Evolutionary conservation across 1,139 yeast species (phyloP).

Genomic region (Saccharomyces hybrid): DNA sequence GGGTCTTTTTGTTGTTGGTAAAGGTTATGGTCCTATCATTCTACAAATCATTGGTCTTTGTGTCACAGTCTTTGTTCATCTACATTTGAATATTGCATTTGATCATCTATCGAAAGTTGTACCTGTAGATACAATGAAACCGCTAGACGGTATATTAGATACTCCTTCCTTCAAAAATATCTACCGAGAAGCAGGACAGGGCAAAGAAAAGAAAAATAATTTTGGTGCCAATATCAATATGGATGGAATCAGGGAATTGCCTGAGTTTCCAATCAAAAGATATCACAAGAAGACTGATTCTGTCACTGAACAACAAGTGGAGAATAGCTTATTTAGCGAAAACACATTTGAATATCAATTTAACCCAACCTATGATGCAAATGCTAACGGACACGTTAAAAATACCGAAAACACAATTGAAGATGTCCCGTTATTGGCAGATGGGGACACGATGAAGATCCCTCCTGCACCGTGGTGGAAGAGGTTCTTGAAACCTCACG

Average conservation of each 20-base stretch:
- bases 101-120: constrained; percentile 49
- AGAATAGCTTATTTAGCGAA: constrained; percentile 20
- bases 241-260: constrained; percentile 23
- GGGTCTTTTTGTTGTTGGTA: constrained; percentile 82
- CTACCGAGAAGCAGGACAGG: constrained; percentile 6
- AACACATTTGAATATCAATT: constrained; percentile 20
- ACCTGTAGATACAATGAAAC: constrained; percentile 61
- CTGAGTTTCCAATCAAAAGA: constrained; percentile 25
- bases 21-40: constrained; percentile 91
- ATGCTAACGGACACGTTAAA: constrained; percentile 1
- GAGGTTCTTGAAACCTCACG: constrained; percentile 59
- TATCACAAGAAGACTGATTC: constrained; percentile 18
- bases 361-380: constrained; percentile 3
- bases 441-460: constrained; percentile 33
- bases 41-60: constrained; percentile 60
- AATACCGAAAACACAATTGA: constrained; percentile 10
- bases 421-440: constrained; percentile 42
- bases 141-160: constrained; percentile 57
- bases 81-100: constrained; percentile 55
- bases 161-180: constrained; percentile 45
- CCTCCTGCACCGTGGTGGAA: constrained; percentile 37
- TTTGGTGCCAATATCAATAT: constrained; percentile 3
- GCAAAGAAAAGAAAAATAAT: constrained; percentile 1
- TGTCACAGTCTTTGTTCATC: constrained; percentile 60
- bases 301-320: constrained; percentile 13